phyloP scores from a whole-genome alignment of 352 stramenopile species.

The Pythium chondricola region DNA sequence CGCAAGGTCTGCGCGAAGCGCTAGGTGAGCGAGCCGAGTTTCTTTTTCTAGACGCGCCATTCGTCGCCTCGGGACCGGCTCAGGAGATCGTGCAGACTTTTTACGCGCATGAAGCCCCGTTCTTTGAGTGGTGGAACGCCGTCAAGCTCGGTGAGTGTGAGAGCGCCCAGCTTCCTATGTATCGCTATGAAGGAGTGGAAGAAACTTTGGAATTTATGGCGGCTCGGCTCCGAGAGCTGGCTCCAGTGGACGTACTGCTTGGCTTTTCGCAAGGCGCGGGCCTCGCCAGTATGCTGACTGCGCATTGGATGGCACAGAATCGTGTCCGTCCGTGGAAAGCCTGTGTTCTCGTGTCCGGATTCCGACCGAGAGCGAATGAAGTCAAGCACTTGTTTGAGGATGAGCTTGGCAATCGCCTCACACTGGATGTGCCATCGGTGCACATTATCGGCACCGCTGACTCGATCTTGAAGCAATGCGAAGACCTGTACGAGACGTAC shows the following conservation, averaged over 20 bases:
- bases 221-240: slow-evolving; percentile 40
- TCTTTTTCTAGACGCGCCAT: slow-evolving; percentile 61
- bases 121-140: slow-evolving; percentile 79
- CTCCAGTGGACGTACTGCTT: slow-evolving; percentile 53
- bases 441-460: slow-evolving; percentile 57
- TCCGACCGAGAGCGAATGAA: slow-evolving; percentile 40
- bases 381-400: slow-evolving; percentile 47
- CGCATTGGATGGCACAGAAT: slow-evolving; percentile 36
- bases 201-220: slow-evolving; percentile 52
- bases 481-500: slow-evolving; percentile 47
- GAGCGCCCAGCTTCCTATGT: slow-evolving; percentile 17
- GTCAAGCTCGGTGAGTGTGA: slow-evolving; percentile 24
- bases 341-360: slow-evolving; percentile 60
- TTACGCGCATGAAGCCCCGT: slow-evolving; percentile 46
- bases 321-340: slow-evolving; percentile 46
- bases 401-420: slow-evolving; percentile 19
- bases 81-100: slow-evolving; percentile 55
- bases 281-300: slow-evolving; percentile 51
- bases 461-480: slow-evolving; percentile 31
- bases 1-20: slow-evolving; percentile 41
- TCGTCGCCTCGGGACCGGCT: slow-evolving; percentile 41
- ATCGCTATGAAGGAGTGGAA: slow-evolving; percentile 58
- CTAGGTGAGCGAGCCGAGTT: slow-evolving; percentile 55
- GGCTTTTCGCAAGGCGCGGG: slow-evolving; percentile 73
- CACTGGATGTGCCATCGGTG: slow-evolving; percentile 56